These are phyloP conservation scores for Butyriboletus loyo DNA, from an alignment of 768 basidiomycete genomes.

Conservation along the genomic window DNA sequence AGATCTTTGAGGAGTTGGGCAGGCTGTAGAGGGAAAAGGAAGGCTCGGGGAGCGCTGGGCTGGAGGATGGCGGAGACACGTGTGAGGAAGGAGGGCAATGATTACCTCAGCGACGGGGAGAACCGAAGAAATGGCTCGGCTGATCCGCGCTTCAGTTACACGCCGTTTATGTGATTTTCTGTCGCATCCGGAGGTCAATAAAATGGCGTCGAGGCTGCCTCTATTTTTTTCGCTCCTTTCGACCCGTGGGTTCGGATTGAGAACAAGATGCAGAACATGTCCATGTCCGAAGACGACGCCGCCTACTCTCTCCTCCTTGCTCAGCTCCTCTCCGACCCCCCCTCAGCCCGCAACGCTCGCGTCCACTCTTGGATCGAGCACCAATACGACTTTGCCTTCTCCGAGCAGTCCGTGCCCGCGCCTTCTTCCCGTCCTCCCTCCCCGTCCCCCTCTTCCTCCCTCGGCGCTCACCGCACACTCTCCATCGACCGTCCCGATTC, in stretches of 20 bases:
- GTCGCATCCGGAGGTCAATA: constrained; percentile 9
- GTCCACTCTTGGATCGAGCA: constrained; percentile 36
- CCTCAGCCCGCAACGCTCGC: constrained; percentile 25
- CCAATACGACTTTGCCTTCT: constrained; percentile 34
- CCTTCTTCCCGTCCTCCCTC: constrained; percentile 19
- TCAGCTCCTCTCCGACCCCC: constrained; percentile 25
- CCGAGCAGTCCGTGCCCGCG: constrained; percentile 15
- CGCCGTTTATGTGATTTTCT: constrained; percentile 20
- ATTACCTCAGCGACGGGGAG: constrained; percentile 15
- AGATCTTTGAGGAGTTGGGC: neutral
- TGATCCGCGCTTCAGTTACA: constrained; percentile 13
- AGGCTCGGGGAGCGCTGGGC: neutral
- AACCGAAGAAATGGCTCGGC: constrained; percentile 14
- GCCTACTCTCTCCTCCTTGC: constrained; percentile 30
- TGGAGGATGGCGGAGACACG: neutral
- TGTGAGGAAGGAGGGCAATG: neutral
- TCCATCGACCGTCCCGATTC: constrained; percentile 30
- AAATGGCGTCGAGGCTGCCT: constrained; percentile 13
- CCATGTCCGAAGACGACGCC: constrained; percentile 31
- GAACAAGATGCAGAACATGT: neutral
- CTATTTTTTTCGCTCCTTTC: neutral
- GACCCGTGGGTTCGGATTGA: constrained; percentile 2
- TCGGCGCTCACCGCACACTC: constrained; percentile 23
- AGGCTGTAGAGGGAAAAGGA: neutral
- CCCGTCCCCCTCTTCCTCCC: constrained; percentile 31